These are phyloP conservation scores for Lentinula sp. DNA, from an alignment of 768 basidiomycete genomes.

Conservation along the genomic window DNA sequence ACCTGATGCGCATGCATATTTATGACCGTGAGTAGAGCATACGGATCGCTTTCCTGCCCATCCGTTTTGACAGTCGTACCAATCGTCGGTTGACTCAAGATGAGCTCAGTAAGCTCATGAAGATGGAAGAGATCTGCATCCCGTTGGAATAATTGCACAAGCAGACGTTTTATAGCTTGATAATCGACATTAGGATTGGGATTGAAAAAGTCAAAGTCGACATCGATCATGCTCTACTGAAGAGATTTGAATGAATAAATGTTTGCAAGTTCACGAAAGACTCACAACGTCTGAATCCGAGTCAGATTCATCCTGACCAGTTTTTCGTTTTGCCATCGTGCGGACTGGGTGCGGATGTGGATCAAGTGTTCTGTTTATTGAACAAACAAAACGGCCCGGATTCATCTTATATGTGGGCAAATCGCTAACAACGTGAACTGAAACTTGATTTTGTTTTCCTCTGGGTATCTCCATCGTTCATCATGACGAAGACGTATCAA, in stretches of 20 bases:
- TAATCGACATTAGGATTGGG: conserved; percentile 79
- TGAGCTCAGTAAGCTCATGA: conserved; percentile 72
- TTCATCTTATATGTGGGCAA: background rate
- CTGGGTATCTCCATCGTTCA: conserved; percentile 15
- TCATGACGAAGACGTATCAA: conserved; percentile 80
- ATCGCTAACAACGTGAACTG: background rate
- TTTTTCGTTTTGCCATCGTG: conserved; percentile 52
- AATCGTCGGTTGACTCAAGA: conserved; percentile 59
- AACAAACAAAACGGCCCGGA: background rate
- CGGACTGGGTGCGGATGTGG: background rate
- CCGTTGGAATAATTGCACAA: conserved; percentile 61
- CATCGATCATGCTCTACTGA: conserved; percentile 65
- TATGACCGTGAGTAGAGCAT: conserved; percentile 78
- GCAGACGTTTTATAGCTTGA: conserved; percentile 73
- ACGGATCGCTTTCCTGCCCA: conserved; percentile 85
- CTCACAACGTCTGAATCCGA: conserved; percentile 30
- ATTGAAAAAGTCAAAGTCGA: conserved; percentile 93
- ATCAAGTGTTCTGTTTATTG: background rate
- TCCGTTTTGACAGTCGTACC: conserved; percentile 94
- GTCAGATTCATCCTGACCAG: conserved; percentile 25
- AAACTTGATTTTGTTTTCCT: background rate
- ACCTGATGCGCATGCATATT: conserved; percentile 72
- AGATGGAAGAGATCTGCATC: conserved; percentile 73
- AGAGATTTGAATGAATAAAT: conserved; percentile 12
- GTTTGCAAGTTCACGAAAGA: background rate